phyloP scores from a whole-genome alignment of 176 grass and related monocot species.

The Raddia distichophylla region DNA sequence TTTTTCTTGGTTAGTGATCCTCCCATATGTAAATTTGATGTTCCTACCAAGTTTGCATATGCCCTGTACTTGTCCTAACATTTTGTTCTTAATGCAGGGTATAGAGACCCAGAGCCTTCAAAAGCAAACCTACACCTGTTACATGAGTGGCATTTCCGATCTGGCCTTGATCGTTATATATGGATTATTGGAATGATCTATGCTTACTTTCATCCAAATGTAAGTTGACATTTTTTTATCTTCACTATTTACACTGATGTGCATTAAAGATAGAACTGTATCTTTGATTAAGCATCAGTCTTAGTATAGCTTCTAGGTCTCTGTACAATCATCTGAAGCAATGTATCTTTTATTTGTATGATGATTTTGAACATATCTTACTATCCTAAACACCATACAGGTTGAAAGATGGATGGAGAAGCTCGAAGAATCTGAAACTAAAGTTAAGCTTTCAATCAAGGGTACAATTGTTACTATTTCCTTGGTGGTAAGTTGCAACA shows the following conservation, averaged over 20 bases:
- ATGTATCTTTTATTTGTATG: background rate
- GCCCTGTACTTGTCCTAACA: background rate
- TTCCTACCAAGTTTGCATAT: constrained; percentile 2
- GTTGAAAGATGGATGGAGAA: constrained; percentile 56
- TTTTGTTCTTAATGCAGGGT: constrained; percentile 50
- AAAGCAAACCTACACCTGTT: constrained; percentile 64
- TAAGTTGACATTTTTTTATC: constrained; percentile 44
- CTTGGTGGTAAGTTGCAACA: constrained; percentile 38
- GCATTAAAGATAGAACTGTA: background rate
- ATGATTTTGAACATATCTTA: constrained; percentile 6
- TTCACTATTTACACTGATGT: background rate
- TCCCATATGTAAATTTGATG: background rate
- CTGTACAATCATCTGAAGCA: background rate
- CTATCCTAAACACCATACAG: constrained; percentile 30
- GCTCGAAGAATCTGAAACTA: constrained; percentile 48
- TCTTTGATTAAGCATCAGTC: background rate
- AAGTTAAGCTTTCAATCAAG: constrained; percentile 44
- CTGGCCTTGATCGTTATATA: constrained; percentile 87
- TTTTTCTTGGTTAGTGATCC: constrained; percentile 63
- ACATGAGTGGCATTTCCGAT: constrained; percentile 92
- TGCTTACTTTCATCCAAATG: constrained; percentile 86
- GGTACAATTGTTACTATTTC: constrained; percentile 47
- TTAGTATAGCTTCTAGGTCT: background rate
- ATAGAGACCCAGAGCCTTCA: constrained; percentile 67
- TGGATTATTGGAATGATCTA: constrained; percentile 95